Evolutionary conservation across 768 basidiomycete species (phyloP), one percentile per base, ranked within the genome.

Genomic region (Mycena rosella): DNA sequence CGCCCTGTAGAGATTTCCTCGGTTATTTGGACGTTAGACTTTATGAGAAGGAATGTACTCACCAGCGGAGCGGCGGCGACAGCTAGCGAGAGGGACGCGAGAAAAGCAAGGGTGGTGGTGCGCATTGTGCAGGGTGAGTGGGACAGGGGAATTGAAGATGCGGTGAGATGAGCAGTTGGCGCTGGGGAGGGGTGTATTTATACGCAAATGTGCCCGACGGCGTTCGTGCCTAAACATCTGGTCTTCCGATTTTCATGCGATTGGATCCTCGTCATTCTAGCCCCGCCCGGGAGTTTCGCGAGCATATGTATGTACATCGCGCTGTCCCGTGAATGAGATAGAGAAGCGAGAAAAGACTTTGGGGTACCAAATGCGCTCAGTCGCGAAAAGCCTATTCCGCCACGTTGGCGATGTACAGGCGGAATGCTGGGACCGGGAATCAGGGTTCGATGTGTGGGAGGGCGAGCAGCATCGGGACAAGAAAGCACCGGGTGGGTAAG

Each of bases 231-330:
- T 65, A 49, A 49, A 9, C 26, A 47, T 48, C 47, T 30, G 1
- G 32, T 38, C 24, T 24, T 63, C 64, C 57, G 57, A 60, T 65
- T 65, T 59, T 47, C 64, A 54, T 60, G 57, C 64, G 64, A 65
- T 65, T 60, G 57, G 58, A 65, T 65, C 57, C 57, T 60, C 64
- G 27, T 55, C 54, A 40, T 27, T 38, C 40, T 65, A 65, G 56
- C 56, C 29, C 63, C 48, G 56, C 40, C 42, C 51, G 52, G 36
- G 29, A 60, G 54, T 65, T 44, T 53, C 49, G 64, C 56, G 64
- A 51, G 58, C 32, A 34, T 34, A 34, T 34, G 32, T 64, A 58
- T 64, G 57, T 42, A 60, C 44, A 60, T 65, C 42, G 49, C 24
- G 17, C 30, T 26, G 30, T 40, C 27, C 38, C 51, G 40, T 45